phyloP scores from a whole-genome alignment of 208 protist species.

The Crithidia expoeki region DNA sequence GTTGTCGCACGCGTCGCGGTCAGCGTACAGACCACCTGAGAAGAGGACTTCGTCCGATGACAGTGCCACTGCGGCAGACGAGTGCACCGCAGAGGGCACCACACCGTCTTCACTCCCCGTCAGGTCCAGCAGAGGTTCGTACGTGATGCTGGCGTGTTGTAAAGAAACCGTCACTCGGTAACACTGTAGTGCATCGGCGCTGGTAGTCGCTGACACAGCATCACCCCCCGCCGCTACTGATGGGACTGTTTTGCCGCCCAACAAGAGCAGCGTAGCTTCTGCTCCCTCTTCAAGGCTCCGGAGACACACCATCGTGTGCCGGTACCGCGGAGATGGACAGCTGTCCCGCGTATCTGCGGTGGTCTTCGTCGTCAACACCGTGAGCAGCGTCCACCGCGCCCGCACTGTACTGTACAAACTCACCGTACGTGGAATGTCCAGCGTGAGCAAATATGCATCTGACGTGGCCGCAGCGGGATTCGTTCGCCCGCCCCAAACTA shows the following conservation, averaged over 20 bases:
- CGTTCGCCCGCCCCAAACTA: constrained; percentile 85
- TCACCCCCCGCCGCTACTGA: too few relatives aligned
- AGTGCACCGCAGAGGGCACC: constrained; percentile 51
- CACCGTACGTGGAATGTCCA: constrained; percentile 39
- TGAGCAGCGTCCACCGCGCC: constrained; percentile 29
- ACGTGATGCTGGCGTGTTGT: constrained; percentile 12
- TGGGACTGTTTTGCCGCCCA: constrained; percentile 50
- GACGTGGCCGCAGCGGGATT: constrained; percentile 58
- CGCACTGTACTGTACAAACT: constrained; percentile 21
- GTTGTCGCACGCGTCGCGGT: constrained; percentile 17
- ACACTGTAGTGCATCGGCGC: constrained; percentile 11
- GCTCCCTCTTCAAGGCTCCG: neutral
- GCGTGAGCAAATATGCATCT: constrained; percentile 52
- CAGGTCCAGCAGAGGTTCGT: constrained; percentile 12
- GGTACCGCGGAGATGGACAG: constrained; percentile 16
- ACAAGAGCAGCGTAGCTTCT: constrained; percentile 47
- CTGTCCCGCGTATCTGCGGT: neutral
- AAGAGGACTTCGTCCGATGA: constrained; percentile 24
- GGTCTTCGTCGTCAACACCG: neutral
- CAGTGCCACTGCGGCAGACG: constrained; percentile 40
- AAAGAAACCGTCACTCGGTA: constrained; percentile 17
- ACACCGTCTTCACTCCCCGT: neutral
- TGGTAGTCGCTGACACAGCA: neutral
- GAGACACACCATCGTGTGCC: constrained; percentile 28
- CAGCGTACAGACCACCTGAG: constrained; percentile 14